phyloP scores from a whole-genome alignment of 2,329 filamentous ascomycete species.

The Apiospora marii region DNA sequence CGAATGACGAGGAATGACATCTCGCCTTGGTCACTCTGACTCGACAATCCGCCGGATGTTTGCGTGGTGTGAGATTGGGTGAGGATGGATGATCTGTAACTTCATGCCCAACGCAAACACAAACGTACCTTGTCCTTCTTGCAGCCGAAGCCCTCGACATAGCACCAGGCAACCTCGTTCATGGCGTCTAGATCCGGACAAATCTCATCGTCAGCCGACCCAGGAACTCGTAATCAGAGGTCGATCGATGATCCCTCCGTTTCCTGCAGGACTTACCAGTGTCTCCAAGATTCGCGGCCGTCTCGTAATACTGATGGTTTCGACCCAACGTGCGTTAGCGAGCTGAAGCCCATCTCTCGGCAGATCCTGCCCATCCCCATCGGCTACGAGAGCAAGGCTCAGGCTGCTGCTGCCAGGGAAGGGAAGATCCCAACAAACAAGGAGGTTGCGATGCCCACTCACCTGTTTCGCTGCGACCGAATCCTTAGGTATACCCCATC shows the following conservation, averaged over 20 bases:
- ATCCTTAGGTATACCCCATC: constrained; percentile 91
- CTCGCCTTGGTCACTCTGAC: background rate
- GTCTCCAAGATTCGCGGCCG: constrained; percentile 94
- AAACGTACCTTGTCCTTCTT: constrained; percentile 95
- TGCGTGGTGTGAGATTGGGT: constrained; percentile 37
- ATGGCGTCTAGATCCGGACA: constrained; percentile 75
- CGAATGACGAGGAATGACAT: constrained; percentile 8
- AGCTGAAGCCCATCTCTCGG: background rate
- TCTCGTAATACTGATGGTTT: constrained; percentile 89
- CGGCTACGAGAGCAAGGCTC: background rate
- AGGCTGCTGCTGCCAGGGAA: background rate
- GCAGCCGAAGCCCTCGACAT: constrained; percentile 93
- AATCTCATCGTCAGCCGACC: constrained; percentile 25
- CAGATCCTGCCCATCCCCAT: background rate
- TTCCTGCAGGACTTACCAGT: constrained; percentile 61
- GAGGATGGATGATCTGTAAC: constrained; percentile 27
- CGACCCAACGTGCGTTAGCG: constrained; percentile 32
- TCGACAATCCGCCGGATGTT: constrained; percentile 6
- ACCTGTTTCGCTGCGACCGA: constrained; percentile 81
- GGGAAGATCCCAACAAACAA: background rate
- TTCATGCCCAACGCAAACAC: constrained; percentile 58
- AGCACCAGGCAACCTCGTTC: constrained; percentile 97
- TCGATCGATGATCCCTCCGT: background rate
- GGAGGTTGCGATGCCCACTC: constrained; percentile 37
- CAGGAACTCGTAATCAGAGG: constrained; percentile 36